phyloP scores from a whole-genome alignment of 2,329 filamentous ascomycete species.

The Fusarium palustre region DNA sequence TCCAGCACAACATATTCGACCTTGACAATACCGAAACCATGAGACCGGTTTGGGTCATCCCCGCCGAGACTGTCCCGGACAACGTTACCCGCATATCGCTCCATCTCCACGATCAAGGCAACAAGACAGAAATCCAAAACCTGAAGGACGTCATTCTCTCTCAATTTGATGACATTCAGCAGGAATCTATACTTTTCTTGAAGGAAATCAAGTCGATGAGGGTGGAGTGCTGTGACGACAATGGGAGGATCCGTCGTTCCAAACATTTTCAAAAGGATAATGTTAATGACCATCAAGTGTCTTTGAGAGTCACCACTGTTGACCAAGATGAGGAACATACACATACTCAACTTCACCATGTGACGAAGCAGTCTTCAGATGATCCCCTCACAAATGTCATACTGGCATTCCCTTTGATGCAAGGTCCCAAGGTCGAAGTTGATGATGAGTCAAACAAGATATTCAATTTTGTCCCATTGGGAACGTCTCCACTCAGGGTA shows the following conservation, averaged over 20 bases:
- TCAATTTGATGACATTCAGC: slow-evolving; percentile 12
- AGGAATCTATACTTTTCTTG: slow-evolving; percentile 19
- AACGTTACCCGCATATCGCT: slow-evolving; percentile 27
- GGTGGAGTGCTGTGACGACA: background rate
- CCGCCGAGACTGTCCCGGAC: background rate
- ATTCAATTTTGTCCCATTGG: slow-evolving; percentile 25
- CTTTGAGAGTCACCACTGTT: background rate
- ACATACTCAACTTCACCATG: slow-evolving; percentile 14
- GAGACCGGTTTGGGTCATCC: slow-evolving; percentile 25
- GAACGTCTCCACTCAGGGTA: slow-evolving; percentile 1
- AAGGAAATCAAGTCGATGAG: background rate
- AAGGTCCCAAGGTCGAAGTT: background rate
- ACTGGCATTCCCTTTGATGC: slow-evolving; percentile 34
- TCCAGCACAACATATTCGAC: slow-evolving; percentile 6
- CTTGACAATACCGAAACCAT: slow-evolving; percentile 11
- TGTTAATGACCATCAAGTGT: background rate
- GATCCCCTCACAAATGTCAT: slow-evolving; percentile 8
- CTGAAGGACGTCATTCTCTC: background rate
- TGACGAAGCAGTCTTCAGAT: slow-evolving; percentile 3
- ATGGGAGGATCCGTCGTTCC: background rate
- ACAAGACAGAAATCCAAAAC: background rate
- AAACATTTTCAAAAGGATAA: slow-evolving; percentile 6
- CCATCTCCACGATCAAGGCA: slow-evolving; percentile 20
- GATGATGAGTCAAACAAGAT: slow-evolving; percentile 2
- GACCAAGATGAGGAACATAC: background rate